Evolutionary conservation across 2,329 filamentous ascomycete species (phyloP).

Genomic region (Cordyceps javanica): DNA sequence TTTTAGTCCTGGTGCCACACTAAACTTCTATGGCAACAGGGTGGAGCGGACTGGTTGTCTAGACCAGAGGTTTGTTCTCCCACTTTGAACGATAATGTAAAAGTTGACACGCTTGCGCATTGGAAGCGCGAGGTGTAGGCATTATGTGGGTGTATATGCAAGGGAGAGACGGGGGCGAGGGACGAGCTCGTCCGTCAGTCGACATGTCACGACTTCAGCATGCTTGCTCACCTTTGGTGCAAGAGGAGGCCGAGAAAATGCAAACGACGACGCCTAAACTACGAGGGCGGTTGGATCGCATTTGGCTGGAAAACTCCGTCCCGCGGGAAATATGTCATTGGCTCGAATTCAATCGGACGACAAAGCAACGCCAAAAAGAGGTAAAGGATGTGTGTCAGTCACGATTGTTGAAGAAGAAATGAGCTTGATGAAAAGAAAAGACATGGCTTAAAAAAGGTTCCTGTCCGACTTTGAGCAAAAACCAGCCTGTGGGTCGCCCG

Average conservation of each 20-base stretch:
- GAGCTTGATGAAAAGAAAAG: background rate
- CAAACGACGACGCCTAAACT: background rate
- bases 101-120: conserved; percentile 56
- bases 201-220: background rate
- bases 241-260: background rate
- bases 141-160: conserved; percentile 44
- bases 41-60: conserved; percentile 64
- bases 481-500: background rate
- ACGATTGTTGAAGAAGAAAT: too few species aligned
- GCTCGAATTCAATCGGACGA: background rate
- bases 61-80: conserved; percentile 57
- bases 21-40: conserved; percentile 49
- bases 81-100: conserved; percentile 51
- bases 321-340: background rate
- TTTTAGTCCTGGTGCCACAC: conserved; percentile 59
- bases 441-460: background rate
- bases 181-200: background rate
- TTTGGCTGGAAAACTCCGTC: background rate
- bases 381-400: too few species aligned
- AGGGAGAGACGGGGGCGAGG: background rate
- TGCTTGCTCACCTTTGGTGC: conserved; percentile 1
- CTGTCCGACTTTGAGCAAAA: background rate
- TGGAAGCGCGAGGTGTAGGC: conserved; percentile 54
- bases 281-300: background rate
- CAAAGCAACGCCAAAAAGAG: background rate